phyloP scores from a whole-genome alignment of 2,329 filamentous ascomycete genomes.

The Diplodia seriata region DNA sequence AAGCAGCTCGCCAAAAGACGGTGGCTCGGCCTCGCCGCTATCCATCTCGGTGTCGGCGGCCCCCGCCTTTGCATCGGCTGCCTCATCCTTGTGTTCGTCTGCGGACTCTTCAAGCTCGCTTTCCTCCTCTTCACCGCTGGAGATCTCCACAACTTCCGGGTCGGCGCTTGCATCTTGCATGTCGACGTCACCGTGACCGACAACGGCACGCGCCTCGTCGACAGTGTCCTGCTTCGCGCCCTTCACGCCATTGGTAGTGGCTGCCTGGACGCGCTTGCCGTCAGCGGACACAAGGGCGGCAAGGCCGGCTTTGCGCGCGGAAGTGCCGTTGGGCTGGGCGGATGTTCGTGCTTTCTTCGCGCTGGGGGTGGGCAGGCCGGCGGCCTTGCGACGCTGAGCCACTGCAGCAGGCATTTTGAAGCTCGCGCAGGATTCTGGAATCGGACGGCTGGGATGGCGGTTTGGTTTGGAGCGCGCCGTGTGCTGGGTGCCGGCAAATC shows the following conservation, averaged over 20 bases:
- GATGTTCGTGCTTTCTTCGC: conserved; percentile 46
- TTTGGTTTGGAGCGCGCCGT: conserved; percentile 28
- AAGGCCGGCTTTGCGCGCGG: conserved; percentile 40
- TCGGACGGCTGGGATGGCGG: conserved; percentile 16
- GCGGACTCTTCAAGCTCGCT: conserved; percentile 33
- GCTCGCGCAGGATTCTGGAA: conserved; percentile 4
- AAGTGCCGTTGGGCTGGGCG: conserved; percentile 12
- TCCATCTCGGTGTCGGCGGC: conserved; percentile 31
- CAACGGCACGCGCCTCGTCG: conserved; percentile 64
- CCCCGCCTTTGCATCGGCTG: conserved; percentile 34
- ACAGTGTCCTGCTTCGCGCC: conserved; percentile 59
- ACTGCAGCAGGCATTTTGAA: conserved; percentile 45
- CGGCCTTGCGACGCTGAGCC: conserved; percentile 37
- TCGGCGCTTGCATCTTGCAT: conserved; percentile 42
- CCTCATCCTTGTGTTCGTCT: conserved; percentile 34
- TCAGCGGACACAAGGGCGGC: conserved; percentile 42
- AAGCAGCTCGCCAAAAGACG: conserved; percentile 87
- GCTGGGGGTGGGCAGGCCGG: conserved; percentile 38
- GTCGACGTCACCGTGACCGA: conserved; percentile 55
- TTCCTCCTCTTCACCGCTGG: conserved; percentile 52
- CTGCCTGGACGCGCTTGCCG: conserved; percentile 49
- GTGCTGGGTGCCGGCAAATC: conserved; percentile 26
- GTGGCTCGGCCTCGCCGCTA: conserved; percentile 52
- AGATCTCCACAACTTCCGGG: conserved; percentile 55
- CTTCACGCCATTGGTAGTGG: conserved; percentile 55